These are phyloP conservation scores for Lodderomyces oxycetoniae DNA, from an alignment of 1,139 yeast genomes.

Conservation along the genomic window DNA sequence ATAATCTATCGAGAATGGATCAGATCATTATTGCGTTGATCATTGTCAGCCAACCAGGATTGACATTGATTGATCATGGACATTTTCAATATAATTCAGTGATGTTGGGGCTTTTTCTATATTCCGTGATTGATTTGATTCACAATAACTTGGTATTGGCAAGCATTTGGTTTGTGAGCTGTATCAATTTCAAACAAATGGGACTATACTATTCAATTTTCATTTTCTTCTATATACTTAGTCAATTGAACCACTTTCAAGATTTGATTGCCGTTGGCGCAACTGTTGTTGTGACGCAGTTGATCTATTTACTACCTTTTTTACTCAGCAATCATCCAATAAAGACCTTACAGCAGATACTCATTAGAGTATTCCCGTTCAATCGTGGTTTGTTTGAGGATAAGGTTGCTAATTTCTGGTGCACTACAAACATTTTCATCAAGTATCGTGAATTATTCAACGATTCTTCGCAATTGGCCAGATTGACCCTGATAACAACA, in stretches of 20 bases:
- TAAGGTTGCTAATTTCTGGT: slow-evolving; percentile 97
- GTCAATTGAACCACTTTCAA: slow-evolving; percentile 33
- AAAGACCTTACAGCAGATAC: slow-evolving; percentile 26
- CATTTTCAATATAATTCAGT: slow-evolving; percentile 94
- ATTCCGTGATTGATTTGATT: slow-evolving; percentile 62
- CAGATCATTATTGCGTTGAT: slow-evolving; percentile 73
- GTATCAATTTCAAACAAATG: slow-evolving; percentile 91
- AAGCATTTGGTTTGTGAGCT: slow-evolving; percentile 72
- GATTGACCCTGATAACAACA: slow-evolving; percentile 61
- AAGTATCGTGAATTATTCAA: slow-evolving; percentile 58
- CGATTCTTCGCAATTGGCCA: slow-evolving; percentile 54
- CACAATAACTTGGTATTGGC: slow-evolving; percentile 63
- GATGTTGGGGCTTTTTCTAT: slow-evolving; percentile 81
- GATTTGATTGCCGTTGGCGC: slow-evolving; percentile 55
- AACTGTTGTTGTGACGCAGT: slow-evolving; percentile 56
- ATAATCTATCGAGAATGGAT: slow-evolving; percentile 58
- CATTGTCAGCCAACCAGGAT: slow-evolving; percentile 73
- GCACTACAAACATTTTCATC: slow-evolving; percentile 72
- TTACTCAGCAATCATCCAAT: slow-evolving; percentile 19
- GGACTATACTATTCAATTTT: slow-evolving; percentile 89
- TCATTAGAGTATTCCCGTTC: slow-evolving; percentile 83
- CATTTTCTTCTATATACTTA: slow-evolving; percentile 68
- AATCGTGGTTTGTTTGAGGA: slow-evolving; percentile 95
- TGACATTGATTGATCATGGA: slow-evolving; percentile 89
- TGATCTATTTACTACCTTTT: slow-evolving; percentile 59